Evolutionary conservation across 345 rosid genomes (phyloP), one percentile per base, ranked within the genome.

Genomic region (Boechera stricta): DNA sequence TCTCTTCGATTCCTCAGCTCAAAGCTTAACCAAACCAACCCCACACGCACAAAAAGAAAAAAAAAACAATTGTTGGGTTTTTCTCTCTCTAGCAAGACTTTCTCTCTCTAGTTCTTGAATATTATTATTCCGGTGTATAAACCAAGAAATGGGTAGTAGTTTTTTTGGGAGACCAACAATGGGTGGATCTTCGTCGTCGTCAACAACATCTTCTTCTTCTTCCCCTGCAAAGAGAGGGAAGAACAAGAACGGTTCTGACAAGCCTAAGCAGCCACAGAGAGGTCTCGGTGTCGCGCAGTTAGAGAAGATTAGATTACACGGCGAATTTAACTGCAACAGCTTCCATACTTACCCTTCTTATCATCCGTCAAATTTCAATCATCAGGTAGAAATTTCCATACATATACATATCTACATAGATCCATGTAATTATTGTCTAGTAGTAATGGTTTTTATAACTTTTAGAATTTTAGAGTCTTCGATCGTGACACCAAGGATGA

Each of bases 241-340:
- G 89, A 95, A 88, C 81, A 95, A 87, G 82, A 78, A 76, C 71
- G 73, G 71, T 63, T 79, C 94, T 77, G 90, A 89, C n/a, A 86
- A 89, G 87, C 97, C 90, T 45, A 95, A 88, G 79, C 97, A 89
- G 54, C 99, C 98, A 0, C 98, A 95, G 64, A 88, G 99, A 85
- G 99, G 99, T 13, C 97, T 92, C 11, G 99, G 99, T 5, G 99
- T 95, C 7, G 99, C 99, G 65, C 97, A 95, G 74, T 79, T 95
- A 80, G 99, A 95, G 84, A 87, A 89, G 84, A 89, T 91, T 79
- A 89, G 94, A 82, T 76, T 91, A 82, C 87, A 89, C 64, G 85
- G 88, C 8, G 90, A 89, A 74, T 64, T 82, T 69, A 82, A 79
- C 48, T 72, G 72, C 75, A 56, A 64, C 48, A 69, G 55, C 44